These are phyloP conservation scores for Ogataea dorogensis DNA, from an alignment of 805 yeast genomes.

Conservation along the genomic window DNA sequence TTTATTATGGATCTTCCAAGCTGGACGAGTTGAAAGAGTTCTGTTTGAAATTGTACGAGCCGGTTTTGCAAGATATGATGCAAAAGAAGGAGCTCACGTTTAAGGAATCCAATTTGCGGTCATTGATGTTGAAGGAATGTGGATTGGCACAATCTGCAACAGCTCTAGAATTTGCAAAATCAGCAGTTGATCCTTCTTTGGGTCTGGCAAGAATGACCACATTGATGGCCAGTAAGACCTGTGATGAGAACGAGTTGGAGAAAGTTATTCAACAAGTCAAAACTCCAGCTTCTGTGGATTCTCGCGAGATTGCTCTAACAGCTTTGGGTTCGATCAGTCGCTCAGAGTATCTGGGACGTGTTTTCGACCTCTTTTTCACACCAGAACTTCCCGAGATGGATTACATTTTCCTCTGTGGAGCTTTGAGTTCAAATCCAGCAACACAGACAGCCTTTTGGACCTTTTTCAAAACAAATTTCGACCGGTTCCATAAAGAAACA, in stretches of 20 bases:
- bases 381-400: constrained; percentile 57
- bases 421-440: constrained; percentile 45
- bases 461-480: constrained; percentile 49
- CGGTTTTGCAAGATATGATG: constrained; percentile 29
- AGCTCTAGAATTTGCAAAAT: constrained; percentile 14
- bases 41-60: constrained; percentile 32
- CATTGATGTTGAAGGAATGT: constrained; percentile 40
- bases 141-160: constrained; percentile 41
- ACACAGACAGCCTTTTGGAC: constrained; percentile 48
- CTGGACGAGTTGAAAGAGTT: constrained; percentile 34
- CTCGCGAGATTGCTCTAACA: constrained; percentile 54
- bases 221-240: constrained; percentile 39
- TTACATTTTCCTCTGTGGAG: constrained; percentile 47
- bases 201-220: constrained; percentile 43
- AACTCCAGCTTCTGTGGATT: constrained; percentile 53
- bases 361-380: constrained; percentile 42
- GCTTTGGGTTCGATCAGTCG: constrained; percentile 50
- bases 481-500: constrained; percentile 40
- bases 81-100: constrained; percentile 19
- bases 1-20: constrained; percentile 38
- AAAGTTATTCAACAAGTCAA: constrained; percentile 45
- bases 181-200: constrained; percentile 38
- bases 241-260: constrained; percentile 37
- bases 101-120: constrained; percentile 33
- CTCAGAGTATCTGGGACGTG: constrained; percentile 35